phyloP scores from a whole-genome alignment of 148 eudicot genomes.

The Pouteria glomerata region DNA sequence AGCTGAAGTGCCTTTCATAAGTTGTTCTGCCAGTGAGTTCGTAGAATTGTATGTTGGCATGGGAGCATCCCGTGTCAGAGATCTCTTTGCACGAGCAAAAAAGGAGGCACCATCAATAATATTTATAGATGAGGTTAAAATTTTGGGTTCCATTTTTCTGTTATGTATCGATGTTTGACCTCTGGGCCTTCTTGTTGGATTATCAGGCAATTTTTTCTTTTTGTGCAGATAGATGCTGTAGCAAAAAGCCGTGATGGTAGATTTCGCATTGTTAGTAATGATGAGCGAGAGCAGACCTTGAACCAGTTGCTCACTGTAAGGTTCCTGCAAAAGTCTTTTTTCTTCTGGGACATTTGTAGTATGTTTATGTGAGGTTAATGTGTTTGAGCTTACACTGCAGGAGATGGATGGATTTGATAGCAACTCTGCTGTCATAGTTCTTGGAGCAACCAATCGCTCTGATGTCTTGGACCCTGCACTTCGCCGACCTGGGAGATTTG shows the following conservation, averaged over 20 bases:
- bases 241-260: conserved; percentile 97
- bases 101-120: conserved; percentile 95
- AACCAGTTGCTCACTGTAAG: conserved; percentile 90
- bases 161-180: not conserved
- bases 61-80: conserved; percentile 99
- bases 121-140: conserved; percentile 85
- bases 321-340: conserved; percentile 7
- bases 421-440: conserved; percentile 93
- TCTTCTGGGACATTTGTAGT: not conserved
- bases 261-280: conserved; percentile 88
- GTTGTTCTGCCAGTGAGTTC: conserved; percentile 98
- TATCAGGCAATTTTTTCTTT: conserved; percentile 11
- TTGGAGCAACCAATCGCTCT: conserved; percentile 94
- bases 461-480: conserved; percentile 97
- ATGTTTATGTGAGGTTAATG: conserved; percentile 7
- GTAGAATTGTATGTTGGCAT: conserved; percentile 95
- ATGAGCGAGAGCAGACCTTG: conserved; percentile 92
- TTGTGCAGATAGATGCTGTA: conserved; percentile 86
- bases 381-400: conserved; percentile 37
- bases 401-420: conserved; percentile 99
- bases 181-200: conserved; percentile 1
- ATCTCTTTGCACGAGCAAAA: conserved; percentile 93
- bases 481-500: conserved; percentile 95
- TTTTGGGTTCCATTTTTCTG: not conserved
- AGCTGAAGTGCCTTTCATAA: conserved; percentile 95